Conservation (phyloP, 192 early-diverging fungal genomes). For the Diversispora eburnea region DNA sequence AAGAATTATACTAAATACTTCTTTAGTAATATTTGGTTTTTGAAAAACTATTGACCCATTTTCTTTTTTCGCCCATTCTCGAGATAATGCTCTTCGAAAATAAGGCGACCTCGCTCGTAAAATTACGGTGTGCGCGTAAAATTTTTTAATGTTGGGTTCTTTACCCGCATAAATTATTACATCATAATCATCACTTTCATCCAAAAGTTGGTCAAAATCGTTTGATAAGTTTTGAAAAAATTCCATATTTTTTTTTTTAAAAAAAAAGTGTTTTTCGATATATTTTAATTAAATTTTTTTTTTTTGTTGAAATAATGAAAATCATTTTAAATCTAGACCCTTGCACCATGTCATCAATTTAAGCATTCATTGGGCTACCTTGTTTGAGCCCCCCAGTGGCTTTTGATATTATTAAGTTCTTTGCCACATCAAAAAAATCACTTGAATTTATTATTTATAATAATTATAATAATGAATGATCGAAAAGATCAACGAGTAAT, state of each 20-base stretch:
- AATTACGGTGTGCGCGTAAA: constrained; percentile 20
- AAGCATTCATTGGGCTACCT: no score
- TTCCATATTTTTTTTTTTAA: constrained; percentile 4
- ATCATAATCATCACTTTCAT: constrained; percentile 14
- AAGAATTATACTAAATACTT: constrained; percentile 11
- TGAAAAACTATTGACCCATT: constrained; percentile 8
- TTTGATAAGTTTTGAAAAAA: constrained; percentile 12
- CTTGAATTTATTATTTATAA: no score
- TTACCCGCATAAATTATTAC: constrained; percentile 26
- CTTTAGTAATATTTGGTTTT: constrained; percentile 13
- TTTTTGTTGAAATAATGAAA: no score
- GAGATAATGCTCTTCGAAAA: constrained; percentile 24
- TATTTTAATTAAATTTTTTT: no score
- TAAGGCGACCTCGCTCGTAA: constrained; percentile 22
- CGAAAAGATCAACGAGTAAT: no score
- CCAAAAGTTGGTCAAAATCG: constrained; percentile 3
- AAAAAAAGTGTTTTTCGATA: no score
- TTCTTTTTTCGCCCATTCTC: constrained; percentile 17
- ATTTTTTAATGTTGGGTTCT: constrained; percentile 22
- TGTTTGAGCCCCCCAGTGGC: no score
- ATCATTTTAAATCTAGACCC: no score
- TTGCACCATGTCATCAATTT: no score
- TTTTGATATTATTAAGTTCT: no score
- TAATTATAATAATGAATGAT: no score
- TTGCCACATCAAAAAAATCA: no score